Base-by-base conservation (phyloP, 208 protist species). In the Borovskyia barvae region DNA sequence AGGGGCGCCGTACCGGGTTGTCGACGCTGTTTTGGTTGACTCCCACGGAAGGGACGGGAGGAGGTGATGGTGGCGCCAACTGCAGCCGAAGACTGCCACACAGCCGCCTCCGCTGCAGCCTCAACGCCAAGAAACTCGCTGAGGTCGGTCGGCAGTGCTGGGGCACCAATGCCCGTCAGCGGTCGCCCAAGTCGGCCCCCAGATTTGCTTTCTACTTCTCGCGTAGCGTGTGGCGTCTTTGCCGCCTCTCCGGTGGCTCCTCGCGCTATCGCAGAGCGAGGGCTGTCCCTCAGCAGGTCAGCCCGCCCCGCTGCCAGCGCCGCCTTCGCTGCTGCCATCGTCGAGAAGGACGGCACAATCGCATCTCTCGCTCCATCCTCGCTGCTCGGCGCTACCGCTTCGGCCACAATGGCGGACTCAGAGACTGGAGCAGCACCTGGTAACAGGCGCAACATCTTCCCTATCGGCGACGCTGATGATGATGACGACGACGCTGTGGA, bases 71-170 rank as follows among this genome's bases (percentile, higher is more conserved):
- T n/a, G n/a, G n/a, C n/a, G n/a, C n/a, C n/a, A n/a, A n/a, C n/a
- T n/a, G n/a, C n/a, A n/a, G n/a, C n/a, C n/a, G n/a, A n/a, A n/a
- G n/a, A n/a, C n/a, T n/a, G n/a, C n/a, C 12, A 19, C 52, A 37
- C 50, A 11, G 29, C 61, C 2, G 45, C 52, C 37, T 47, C 62
- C 2, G 52, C 62, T 2, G 32, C 51, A 0, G 62, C 62, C 24
- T 67, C 61, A 1, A 32, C 35, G 15, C 36, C 33, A 15, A 67
- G 11, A 45, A 67, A 67, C 61, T 50, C 61, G 4, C 19, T 51
- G 1, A 67, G 5, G 11, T 14, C 50, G 1, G 48, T 32, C 8
- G 49, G 60, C 35, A 53, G 51, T 6, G 41, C 11, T 11, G 59
- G 5, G 19, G 49, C 26, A 22, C 29, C 8, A 11, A 5, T 26